Evolutionary conservation across 306 rosid species (phyloP), one percentile per base, ranked within the genome.

Genomic region (Adenanthera pavonina): DNA sequence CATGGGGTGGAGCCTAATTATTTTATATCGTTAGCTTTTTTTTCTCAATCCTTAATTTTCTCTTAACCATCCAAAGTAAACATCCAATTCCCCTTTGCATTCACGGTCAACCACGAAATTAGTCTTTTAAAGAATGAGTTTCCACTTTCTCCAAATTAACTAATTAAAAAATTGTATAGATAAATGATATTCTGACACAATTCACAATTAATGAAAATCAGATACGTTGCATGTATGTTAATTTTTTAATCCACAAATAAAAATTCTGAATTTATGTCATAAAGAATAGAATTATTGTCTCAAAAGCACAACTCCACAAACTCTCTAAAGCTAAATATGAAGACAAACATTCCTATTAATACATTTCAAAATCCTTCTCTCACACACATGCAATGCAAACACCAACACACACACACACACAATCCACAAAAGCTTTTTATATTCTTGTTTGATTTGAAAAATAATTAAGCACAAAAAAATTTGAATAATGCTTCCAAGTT

Each of bases 301-400:
- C 77, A 75, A 86, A 82, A 86, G 82, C 72, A 36, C 65, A 85
- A 74, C 71, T 33, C 74, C 75, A 67, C 79, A 77, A 70, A 40
- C 72, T 44, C 72, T 34, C 15, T 74, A 85, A 61, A 69, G 72
- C 53, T 57, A 47, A 84, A 79, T 75, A 79, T 75, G n/a, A 17
- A n/a, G 82, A 82, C 84, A 86, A 82, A 79, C 54, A 20, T 78
- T 69, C 65, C 51, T 54, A 72, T 81, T 62, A 77, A 57, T 56
- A 71, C 46, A 43, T 43, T 43, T 43, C 46, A 68, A 38, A 41
- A 57, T 33, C 73, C 69, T 65, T 54, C 69, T 54, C 79, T 61
- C 54, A 62, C 17, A 53, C 81, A 82, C 85, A 67, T 76, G 88
- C 72, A 35, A 72, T 65, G 46, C 54, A 46, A 46, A 7, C 49